These are phyloP conservation scores for Corymbia calophylla DNA, from an alignment of 441 rosid genomes.

Conservation along the genomic window DNA sequence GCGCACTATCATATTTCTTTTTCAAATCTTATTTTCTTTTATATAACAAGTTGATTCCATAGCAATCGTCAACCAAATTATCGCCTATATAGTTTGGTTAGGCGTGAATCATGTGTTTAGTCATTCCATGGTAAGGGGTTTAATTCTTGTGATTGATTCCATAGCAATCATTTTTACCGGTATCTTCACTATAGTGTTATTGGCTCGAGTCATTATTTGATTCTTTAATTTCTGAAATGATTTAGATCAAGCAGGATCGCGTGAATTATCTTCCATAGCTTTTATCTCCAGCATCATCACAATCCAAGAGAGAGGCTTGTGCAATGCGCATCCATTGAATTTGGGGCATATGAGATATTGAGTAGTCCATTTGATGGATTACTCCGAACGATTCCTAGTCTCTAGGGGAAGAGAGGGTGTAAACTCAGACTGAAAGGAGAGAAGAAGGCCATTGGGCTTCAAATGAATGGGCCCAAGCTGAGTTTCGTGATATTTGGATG, in stretches of 20 bases:
- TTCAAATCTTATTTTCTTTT: no score
- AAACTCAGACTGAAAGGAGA: neutral
- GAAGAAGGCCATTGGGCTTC: neutral
- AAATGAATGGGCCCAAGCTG: neutral
- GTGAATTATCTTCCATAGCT: neutral
- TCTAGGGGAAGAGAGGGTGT: neutral
- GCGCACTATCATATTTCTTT: no score
- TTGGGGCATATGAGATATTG: neutral
- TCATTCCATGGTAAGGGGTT: neutral
- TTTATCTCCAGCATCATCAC: neutral
- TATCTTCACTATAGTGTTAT: accelerated
- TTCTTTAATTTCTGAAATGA: accelerated
- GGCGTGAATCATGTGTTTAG: neutral
- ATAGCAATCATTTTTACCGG: accelerated
- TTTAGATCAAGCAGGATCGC: accelerated
- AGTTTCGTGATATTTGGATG: neutral
- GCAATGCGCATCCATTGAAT: neutral
- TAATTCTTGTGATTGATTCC: neutral
- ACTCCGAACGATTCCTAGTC: neutral
- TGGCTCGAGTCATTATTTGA: accelerated
- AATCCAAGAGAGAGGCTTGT: neutral
- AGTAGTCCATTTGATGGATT: neutral
- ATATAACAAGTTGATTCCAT: neutral
- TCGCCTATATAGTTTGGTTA: no score
- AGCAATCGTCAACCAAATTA: neutral